These are phyloP conservation scores for Lantana camara DNA, from an alignment of 257 asterid genomes.

Conservation along the genomic window DNA sequence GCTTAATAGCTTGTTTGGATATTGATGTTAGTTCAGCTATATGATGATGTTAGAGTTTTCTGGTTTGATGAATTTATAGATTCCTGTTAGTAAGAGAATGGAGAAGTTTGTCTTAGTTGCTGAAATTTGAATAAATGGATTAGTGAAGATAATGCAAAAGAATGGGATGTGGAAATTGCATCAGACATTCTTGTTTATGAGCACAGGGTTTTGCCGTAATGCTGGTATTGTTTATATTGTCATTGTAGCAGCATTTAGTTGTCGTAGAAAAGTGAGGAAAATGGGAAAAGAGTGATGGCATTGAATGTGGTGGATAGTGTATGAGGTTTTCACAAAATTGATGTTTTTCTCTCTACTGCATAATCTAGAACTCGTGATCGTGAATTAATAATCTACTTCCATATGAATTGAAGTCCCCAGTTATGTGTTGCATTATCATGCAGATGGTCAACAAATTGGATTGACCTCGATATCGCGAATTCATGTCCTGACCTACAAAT, in stretches of 20 bases:
- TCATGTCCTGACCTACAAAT: background rate
- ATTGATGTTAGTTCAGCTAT: background rate
- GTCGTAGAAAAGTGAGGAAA: conserved; percentile 4
- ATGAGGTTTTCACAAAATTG: background rate
- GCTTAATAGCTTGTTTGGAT: background rate
- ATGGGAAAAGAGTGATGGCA: background rate
- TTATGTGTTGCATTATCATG: background rate
- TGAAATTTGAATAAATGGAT: background rate
- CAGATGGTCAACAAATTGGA: no score
- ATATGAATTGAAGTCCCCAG: background rate
- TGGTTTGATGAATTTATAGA: background rate
- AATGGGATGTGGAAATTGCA: no score
- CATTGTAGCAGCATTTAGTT: background rate
- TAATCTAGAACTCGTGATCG: background rate
- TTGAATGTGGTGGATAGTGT: background rate
- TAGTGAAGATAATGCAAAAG: no score
- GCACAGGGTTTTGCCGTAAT: no score
- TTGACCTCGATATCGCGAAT: background rate
- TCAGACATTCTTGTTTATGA: no score
- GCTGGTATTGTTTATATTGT: background rate
- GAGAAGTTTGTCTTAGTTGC: background rate
- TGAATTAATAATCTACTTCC: background rate
- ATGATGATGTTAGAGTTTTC: background rate
- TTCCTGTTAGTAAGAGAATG: background rate
- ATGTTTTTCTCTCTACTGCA: background rate